Conservation (phyloP, 345 rosid species). For the Brassica incana region DNA sequence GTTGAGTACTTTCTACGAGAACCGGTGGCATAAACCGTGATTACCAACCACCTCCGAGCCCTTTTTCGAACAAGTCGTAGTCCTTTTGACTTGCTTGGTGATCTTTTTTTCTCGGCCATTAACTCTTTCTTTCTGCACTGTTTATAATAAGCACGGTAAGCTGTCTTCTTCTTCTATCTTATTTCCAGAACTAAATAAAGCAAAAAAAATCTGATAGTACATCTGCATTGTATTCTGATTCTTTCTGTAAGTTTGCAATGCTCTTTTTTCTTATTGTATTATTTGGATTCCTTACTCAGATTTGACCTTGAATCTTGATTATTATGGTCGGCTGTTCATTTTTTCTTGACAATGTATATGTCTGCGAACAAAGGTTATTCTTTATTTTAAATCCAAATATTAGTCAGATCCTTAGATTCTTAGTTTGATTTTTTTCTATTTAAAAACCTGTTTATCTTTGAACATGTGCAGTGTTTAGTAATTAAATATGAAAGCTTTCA, state of each 20-base stretch:
- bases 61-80: neutral
- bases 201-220: neutral
- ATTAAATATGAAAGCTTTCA: neutral
- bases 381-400: neutral
- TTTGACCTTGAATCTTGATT: neutral
- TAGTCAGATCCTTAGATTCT: constrained; percentile 16
- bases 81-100: neutral
- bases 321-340: neutral
- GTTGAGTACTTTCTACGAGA: neutral
- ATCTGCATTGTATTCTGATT: neutral
- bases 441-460: neutral
- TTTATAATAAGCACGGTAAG: neutral
- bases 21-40: neutral
- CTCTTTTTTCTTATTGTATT: neutral
- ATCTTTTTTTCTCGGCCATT: neutral
- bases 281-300: neutral
- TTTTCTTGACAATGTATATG: neutral
- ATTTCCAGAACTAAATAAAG: neutral
- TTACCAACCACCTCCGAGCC: neutral
- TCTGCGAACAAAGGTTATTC: neutral
- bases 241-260: neutral
- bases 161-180: neutral
- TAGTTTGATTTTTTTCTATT: neutral
- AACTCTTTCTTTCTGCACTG: neutral
- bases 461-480: neutral